Base-by-base conservation (phyloP, 345 rosid genomes). In the Brassica carinata region DNA sequence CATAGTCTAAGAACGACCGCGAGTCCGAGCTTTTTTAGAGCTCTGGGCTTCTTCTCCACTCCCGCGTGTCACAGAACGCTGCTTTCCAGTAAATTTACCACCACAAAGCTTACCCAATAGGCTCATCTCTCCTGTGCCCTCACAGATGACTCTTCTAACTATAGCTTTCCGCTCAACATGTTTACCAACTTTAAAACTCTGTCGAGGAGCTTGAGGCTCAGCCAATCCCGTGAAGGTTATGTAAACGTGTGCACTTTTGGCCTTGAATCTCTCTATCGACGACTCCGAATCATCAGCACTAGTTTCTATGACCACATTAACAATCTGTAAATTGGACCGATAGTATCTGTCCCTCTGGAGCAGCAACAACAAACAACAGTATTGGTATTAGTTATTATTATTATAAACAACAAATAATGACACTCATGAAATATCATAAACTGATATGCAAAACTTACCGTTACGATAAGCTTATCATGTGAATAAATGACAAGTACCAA, bases 291-390 rank as follows among this genome's bases (percentile, higher is more conserved):
- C 31, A 36, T 19, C 57, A 5, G 1, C 26, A 18, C 17, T 5
- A 67, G 71, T 67, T 40, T 67, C 57, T 10, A 38, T 67, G 15
- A 7, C 55, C 71, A 67, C 55, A 38, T 11, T 40, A n/a, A 67
- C 1, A 40, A 67, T 67, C 71, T 67, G 0, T 29, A 67, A 38
- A 9, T 38, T 11, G 17, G 31, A 67, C 55, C 0, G 55, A 48
- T 48, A 48, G 8, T 18, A 0, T 0, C 6, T 1, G 6, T 67
- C 51, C 14, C 1, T 5, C 70, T 18, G 30, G n/a, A 36, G 45
- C 7, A 34, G 26, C 18, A 14, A 43, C 18, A 14, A 43, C 51
- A 43, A 11, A 43, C 14, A 43, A 48, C 55, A 48, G 13, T 48
- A 48, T 48, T 13, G 55, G 55, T 13, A 5, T 48, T 48, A 48